phyloP scores from a whole-genome alignment of 2,329 filamentous ascomycete genomes.

The Aureobasidium mangrovei region DNA sequence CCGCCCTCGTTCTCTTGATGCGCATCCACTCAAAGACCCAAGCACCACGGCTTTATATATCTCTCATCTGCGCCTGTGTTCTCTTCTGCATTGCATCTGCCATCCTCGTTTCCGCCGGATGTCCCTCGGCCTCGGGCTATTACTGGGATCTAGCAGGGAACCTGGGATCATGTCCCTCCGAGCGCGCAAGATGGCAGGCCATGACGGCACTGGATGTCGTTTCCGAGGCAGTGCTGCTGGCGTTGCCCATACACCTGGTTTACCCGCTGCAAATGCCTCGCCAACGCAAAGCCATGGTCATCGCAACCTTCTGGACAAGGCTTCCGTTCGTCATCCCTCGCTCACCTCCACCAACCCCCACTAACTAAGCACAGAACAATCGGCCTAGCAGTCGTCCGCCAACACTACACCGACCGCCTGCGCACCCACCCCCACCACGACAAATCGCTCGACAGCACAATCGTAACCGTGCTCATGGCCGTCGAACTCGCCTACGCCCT shows the following conservation, averaged over 20 bases:
- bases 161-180: conserved; percentile 20
- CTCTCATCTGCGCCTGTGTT: conserved; percentile 19
- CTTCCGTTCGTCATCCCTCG: conserved; percentile 24
- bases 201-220: conserved; percentile 33
- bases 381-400: conserved; percentile 27
- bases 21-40: conserved; percentile 18
- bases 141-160: conserved; percentile 21
- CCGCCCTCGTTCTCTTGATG: conserved; percentile 25
- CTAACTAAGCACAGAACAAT: conserved; percentile 22
- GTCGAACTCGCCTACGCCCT: conserved; percentile 34
- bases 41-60: conserved; percentile 17
- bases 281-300: conserved; percentile 27
- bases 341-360: background rate
- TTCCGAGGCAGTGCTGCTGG: conserved; percentile 27
- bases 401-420: conserved; percentile 26
- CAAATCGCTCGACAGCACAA: conserved; percentile 25
- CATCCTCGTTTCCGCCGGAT: conserved; percentile 22
- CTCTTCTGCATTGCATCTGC: conserved; percentile 24
- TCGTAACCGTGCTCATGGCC: conserved; percentile 30
- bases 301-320: conserved; percentile 31
- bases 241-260: conserved; percentile 27
- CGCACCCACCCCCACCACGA: conserved; percentile 22
- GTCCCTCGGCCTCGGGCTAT: conserved; percentile 20
- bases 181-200: conserved; percentile 29
- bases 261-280: conserved; percentile 31